Base-by-base conservation (phyloP, 495 filamentous ascomycete species). In the Polyplosphaeria fusca region DNA sequence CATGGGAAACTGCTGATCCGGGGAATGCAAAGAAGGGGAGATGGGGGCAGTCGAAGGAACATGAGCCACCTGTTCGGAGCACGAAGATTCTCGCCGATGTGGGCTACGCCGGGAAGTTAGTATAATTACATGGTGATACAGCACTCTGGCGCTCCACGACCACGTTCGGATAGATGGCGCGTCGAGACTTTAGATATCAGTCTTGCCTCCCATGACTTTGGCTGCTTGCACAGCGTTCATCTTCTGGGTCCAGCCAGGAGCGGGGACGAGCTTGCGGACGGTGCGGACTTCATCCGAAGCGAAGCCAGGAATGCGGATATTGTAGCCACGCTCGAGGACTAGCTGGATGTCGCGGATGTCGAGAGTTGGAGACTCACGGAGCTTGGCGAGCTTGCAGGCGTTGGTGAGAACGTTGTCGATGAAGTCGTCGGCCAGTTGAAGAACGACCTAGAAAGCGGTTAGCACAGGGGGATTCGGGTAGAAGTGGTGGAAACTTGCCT, bases 231-330 rank as follows among this genome's bases (percentile, higher is more conserved):
- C 83, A 7, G 92, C 92, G 57, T 88, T 89, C 84, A 98, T 92
- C 79, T 98, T 98, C 64, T 87, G 84, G 49, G 91, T 89, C 88
- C 93, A 97, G 23, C 80, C 85, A 42, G 82, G 77, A 43, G 89
- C 82, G 4, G 93, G 93, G 69, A 91, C 86, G 22, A 92, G 84
- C 73, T 95, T 96, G 66, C 89, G 84, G 19, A 96, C 91, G 2
- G 89, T 96, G 51, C 93, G 83, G 55, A 96, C 80, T 73, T 98
- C 93, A 65, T 98, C 93, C 25, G 88, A 87, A 4, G 89, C 84
- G 72, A 94, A 96, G 28, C 93, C 93, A 0, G 93, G 95, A 53
- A 96, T 89, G 52, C 93, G 88, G 74, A 97, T 97, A 72, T 97
- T 96, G 81, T 94, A 96, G 69, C 90, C 91, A 52, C 94, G 87